phyloP scores from a whole-genome alignment of 169 alveolate genomes.

The Cryptosporidium tyzzeri region DNA sequence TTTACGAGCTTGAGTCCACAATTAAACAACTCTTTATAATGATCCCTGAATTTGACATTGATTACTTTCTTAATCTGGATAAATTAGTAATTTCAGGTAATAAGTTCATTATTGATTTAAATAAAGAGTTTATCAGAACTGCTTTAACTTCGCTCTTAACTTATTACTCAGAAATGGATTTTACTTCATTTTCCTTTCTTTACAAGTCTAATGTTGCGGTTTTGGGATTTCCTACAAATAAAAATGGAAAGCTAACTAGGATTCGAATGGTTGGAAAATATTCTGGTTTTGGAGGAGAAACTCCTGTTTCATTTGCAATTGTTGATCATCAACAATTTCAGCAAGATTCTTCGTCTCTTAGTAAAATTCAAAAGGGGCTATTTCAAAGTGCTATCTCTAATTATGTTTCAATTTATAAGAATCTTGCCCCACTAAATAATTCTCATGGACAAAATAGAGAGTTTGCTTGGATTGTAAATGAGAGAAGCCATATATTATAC shows the following conservation, averaged over 20 bases:
- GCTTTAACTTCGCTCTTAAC: not conserved
- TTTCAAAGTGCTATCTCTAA: not conserved
- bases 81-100: not conserved
- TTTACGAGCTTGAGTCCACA: not conserved
- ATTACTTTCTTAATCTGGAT: constrained; percentile 35
- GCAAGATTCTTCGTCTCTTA: not conserved
- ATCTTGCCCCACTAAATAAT: constrained; percentile 24
- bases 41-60: constrained; percentile 14
- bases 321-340: not conserved
- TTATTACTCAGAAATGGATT: not conserved
- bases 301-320: constrained; percentile 29
- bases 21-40: constrained; percentile 37
- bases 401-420: constrained; percentile 21
- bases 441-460: not conserved
- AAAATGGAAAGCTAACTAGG: constrained; percentile 10
- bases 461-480: constrained; percentile 37
- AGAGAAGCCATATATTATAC: constrained; percentile 19
- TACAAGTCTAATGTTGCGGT: not conserved
- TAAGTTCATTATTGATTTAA: not conserved
- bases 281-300: constrained; percentile 73
- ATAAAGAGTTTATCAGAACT: not conserved
- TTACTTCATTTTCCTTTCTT: constrained; percentile 7
- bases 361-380: not conserved
- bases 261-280: constrained; percentile 26
- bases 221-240: constrained; percentile 4